Base-by-base conservation (phyloP, 345 rosid species). In the Anastatica hierochuntica region DNA sequence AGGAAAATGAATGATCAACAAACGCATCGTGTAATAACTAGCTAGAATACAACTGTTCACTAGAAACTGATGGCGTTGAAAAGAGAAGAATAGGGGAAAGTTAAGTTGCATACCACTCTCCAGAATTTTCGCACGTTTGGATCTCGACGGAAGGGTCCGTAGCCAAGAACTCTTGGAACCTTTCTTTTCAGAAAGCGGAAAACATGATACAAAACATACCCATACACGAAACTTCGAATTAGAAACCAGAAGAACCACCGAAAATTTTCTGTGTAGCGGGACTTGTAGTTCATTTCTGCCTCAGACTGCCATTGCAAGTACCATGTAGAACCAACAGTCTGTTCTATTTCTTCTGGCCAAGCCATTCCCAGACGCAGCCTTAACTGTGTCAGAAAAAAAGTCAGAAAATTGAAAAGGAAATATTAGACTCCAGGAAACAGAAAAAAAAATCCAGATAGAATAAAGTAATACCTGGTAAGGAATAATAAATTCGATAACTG, bases 261-360 rank as follows among this genome's bases (percentile, higher is more conserved):
- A 24, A 79, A 29, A 41, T 64, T 78, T 54, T 77, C 79, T 11
- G 69, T 72, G 61, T 79, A 60, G 62, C 92, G 79, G 74, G 84
- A 79, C 63, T 37, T 75, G 49, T 77, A 77, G 58, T 49, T 83
- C 69, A 66, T 67, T 75, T 89, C 88, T 48, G 85, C 84, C 71
- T 81, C 85, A 45, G 85, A 79, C 55, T 78, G 94, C 97, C 95
- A 89, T 68, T 76, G 42, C 52, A 89, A 66, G 79, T 83, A 89
- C 95, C 95, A 85, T 12, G 95, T 79, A 21, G 97, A 64, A 56
- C 78, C 90, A 69, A 79, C 84, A 60, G 66, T 47, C 76, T 81
- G 88, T 66, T 69, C 82, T 48, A 78, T 67, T 72, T 85, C 90
- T 66, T 83, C 88, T 8, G 95, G 97, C 94, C 95, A 83, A 39